These are phyloP conservation scores for Trypanosoma conorhini DNA, from an alignment of 208 protist genomes.

Conservation along the genomic window DNA sequence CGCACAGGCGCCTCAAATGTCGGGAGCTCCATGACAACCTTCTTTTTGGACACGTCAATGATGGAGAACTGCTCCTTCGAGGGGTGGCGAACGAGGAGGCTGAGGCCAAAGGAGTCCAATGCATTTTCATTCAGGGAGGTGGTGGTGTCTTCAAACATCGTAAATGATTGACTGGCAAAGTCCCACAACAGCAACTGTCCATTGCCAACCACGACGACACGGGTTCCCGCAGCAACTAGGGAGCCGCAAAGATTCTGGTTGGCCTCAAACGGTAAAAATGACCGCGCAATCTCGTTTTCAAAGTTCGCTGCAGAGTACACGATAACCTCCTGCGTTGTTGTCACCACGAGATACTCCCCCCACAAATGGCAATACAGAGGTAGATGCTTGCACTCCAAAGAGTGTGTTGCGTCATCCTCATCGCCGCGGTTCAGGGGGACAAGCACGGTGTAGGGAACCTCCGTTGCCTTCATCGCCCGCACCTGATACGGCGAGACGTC, in stretches of 20 bases:
- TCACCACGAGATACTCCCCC: constrained; percentile 54
- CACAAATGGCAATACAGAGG: constrained; percentile 49
- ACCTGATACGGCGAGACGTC: constrained; percentile 52
- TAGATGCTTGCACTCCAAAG: constrained; percentile 27
- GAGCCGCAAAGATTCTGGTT: constrained; percentile 55
- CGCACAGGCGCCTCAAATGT: constrained; percentile 38
- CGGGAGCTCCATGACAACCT: constrained; percentile 51
- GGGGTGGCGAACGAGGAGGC: constrained; percentile 44
- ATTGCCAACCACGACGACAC: constrained; percentile 65
- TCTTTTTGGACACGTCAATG: constrained; percentile 69
- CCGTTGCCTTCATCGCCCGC: constrained; percentile 25
- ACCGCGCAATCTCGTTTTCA: constrained; percentile 35
- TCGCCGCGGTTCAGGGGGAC: constrained; percentile 55
- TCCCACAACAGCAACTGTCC: constrained; percentile 70
- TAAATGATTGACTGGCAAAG: constrained; percentile 60
- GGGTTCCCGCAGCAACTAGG: constrained; percentile 56
- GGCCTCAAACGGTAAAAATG: constrained; percentile 62
- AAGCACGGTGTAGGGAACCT: constrained; percentile 60
- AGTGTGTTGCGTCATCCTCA: constrained; percentile 45
- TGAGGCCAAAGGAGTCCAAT: constrained; percentile 55
- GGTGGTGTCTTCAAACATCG: constrained; percentile 47
- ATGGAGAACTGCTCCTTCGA: constrained; percentile 42
- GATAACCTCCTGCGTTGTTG: constrained; percentile 51
- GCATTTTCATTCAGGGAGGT: constrained; percentile 29
- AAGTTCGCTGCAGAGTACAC: constrained; percentile 48